Evolutionary conservation across 768 basidiomycete species (phyloP), one percentile per base, ranked within the genome.

Genomic region (Sporobolomyces phaffii): DNA sequence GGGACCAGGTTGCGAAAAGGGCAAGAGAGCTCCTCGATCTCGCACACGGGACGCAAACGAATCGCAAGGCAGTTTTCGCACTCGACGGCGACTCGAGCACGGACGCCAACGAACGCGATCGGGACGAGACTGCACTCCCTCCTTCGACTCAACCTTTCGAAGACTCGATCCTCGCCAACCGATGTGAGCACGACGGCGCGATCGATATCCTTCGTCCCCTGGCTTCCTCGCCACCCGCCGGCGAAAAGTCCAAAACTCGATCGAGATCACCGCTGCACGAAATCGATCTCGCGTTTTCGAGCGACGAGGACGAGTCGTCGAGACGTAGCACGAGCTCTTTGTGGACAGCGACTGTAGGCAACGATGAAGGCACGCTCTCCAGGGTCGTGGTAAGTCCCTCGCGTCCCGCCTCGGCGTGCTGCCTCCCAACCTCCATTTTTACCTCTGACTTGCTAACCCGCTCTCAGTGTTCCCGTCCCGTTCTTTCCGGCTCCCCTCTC

Each of bases 81-180:
- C n/a, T 28, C n/a, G 54, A 56, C 11, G 43, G 33, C 1, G 41
- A 33, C 45, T 22, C 56, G 43, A 57, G n/a, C 18, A 22, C 17
- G 15, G 54, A 57, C 24, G 50, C 50, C 29, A 17, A 53, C 3
- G 28, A 44, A 13, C 36, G 38, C 26, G n/a, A 36, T 15, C 17
- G 51, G 26, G 10, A 5, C 3, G 7, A 28, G 34, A 6, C 13
- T 2, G 8, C 2, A 26, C 58, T 36, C 18, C 65, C 53, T 0
- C 61, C 57, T 0, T 33, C 64, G 51, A 70, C 69, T 13, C 69
- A 70, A 45, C 29, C 40, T 13, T 64, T 70, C 45, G 69, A 59
- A 45, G 40, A 43, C 6, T 63, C 62, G 1, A 9, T 9, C 6
- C 41, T 66, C 7, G 62, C 62, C 7, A 17, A 36, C 7, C 49